A percentile compares a stretch with the other conserved stretches of the same genome.
These are phyloP conservation scores for Cladosporium austrohemisphaericum DNA, from an alignment of 2,329 filamentous ascomycete genomes.

Conservation along the genomic window DNA sequence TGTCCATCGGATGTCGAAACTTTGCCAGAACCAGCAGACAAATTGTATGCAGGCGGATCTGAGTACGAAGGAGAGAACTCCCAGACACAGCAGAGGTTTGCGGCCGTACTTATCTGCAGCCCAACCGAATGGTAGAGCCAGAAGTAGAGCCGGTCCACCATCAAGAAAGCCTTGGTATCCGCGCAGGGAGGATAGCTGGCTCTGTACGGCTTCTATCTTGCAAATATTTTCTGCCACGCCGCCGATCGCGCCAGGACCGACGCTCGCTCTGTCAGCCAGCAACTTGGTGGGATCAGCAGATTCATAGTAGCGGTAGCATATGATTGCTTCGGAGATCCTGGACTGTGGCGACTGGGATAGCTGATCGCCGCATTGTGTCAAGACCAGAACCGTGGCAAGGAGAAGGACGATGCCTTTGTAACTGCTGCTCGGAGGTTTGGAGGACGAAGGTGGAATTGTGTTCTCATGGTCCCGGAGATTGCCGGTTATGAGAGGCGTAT, in stretches of 20 bases:
- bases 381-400: constrained; percentile 2
- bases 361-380: constrained; percentile 31
- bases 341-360: constrained; percentile 41
- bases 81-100: constrained; percentile 31
- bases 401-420: constrained; percentile 4
- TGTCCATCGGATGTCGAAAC: constrained; percentile 29
- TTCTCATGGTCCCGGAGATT: neutral
- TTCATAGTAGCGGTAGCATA: constrained; percentile 50
- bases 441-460: neutral
- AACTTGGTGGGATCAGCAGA: constrained; percentile 35
- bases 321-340: constrained; percentile 52
- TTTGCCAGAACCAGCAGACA: constrained; percentile 35
- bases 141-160: constrained; percentile 39
- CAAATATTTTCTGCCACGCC: constrained; percentile 43
- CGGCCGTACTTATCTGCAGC: constrained; percentile 34
- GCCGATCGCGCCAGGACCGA: constrained; percentile 31
- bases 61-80: constrained; percentile 25
- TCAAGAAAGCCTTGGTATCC: constrained; percentile 48
- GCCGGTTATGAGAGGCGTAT: neutral
- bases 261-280: constrained; percentile 22
- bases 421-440: neutral
- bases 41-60: constrained; percentile 28
- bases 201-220: constrained; percentile 50
- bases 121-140: constrained; percentile 36
- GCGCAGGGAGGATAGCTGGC: constrained; percentile 50